Evolutionary conservation across 2,329 filamentous ascomycete species (phyloP).

Genomic region (Juglanconis oblonga): DNA sequence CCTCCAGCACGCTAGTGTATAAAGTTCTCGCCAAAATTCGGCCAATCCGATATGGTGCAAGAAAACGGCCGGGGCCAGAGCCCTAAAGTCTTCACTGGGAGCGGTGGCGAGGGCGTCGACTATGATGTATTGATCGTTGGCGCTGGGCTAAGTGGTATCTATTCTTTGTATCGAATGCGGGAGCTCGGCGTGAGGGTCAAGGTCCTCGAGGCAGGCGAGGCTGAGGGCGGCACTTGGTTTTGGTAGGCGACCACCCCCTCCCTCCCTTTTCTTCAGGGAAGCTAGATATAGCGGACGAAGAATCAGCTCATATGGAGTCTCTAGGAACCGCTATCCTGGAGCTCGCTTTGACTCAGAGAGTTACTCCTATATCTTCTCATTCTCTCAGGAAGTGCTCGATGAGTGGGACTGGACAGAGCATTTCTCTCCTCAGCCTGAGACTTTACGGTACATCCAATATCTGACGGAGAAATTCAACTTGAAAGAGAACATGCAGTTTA

Average conservation of each 20-base stretch:
- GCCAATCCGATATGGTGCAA: neutral
- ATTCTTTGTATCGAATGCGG: conserved; percentile 3
- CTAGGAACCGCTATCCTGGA: conserved; percentile 8
- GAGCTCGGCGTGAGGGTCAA: conserved; percentile 6
- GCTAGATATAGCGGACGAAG: neutral
- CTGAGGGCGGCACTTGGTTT: conserved; percentile 5
- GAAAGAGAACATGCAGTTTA: neutral
- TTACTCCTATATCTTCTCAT: conserved; percentile 42
- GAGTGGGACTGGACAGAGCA: conserved; percentile 39
- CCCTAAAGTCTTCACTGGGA: neutral
- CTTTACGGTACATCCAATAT: conserved; percentile 36
- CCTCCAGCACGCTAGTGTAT: neutral
- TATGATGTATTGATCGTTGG: conserved; percentile 12
- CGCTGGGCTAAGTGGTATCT: conserved; percentile 11
- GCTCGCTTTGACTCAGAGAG: conserved; percentile 44
- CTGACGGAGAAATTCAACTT: conserved; percentile 31
- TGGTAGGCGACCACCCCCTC: neutral
- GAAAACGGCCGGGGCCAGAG: neutral
- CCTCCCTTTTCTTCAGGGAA: too few relatives aligned
- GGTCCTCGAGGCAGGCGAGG: conserved; percentile 2
- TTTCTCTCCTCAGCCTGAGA: conserved; percentile 33
- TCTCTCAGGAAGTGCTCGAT: conserved; percentile 37
- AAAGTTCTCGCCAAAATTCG: too few relatives aligned
- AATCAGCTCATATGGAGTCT: neutral
- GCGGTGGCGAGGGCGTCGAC: neutral